Base-by-base conservation (phyloP, 108 stramenopile species). In the Fragilaria crotonensis region DNA sequence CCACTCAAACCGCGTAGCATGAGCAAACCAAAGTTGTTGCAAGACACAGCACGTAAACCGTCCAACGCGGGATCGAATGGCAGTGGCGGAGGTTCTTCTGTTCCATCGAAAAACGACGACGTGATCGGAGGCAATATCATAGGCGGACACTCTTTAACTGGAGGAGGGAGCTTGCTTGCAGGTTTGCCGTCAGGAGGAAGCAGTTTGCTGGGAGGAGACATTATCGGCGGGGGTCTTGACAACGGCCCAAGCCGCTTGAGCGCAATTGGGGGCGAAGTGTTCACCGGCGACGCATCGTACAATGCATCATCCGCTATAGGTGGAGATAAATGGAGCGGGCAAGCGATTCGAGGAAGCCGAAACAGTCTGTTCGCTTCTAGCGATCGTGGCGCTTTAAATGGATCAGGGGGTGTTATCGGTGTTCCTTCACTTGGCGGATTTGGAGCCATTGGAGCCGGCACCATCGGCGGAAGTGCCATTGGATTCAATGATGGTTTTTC, bases 1-100 rank as follows among this genome's bases (percentile, higher is more conserved):
- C 85, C 90, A 2, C 57, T 91, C 51, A 90, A 90, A 66, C 78
- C 36, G 36, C 36, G 36, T 11, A 41, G 36, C 25, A 14, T 41
- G 11, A 41, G 36, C 36, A 18, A n/a, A n/a, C n/a, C n/a, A n/a
- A 64, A 45, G 5, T 55, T 63, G 11, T 62, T 45, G 11, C 54
- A 53, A 36, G 59, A 62, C 23, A 3, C 21, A 41, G 46, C 7
- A 41, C 36, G 11, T 11, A 41, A 41, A 41, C 36, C 36, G 14
- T 41, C 7, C 36, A 41, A 41, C 36, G 14, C 11, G 57, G 33
- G 21, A 46, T 60, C 33, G 45, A 67, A 27, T 25, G 51, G 1
- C 21, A 30, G 5, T 33, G 26, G 28, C 14, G n/a, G n/a, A n/a
- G 22, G 2, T 32, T 31, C 1, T 21, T 5, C 4, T 5, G 20